Evolutionary conservation across 345 rosid genomes (phyloP).

Genomic region (Acer yangbiense): DNA sequence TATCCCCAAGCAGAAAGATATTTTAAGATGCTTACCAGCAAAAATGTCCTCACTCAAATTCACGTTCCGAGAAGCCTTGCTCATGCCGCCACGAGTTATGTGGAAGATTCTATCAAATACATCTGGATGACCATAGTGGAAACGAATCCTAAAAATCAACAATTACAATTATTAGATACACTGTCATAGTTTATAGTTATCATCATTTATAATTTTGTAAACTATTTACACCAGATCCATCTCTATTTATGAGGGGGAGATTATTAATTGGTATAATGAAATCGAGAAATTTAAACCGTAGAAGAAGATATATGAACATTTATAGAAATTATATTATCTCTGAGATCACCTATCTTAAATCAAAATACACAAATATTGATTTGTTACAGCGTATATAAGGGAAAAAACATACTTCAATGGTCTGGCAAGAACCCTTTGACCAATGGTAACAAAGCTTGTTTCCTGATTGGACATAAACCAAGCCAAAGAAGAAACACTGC

Average conservation of each 20-base stretch:
- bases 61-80: conserved; percentile 95
- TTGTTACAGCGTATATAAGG: neutral
- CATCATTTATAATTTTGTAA: neutral
- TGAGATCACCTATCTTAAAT: neutral
- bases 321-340: no score
- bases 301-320: neutral
- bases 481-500: conserved; percentile 96
- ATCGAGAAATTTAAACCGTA: neutral
- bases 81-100: conserved; percentile 94
- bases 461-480: conserved; percentile 99
- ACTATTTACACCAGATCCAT: neutral
- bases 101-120: conserved; percentile 94
- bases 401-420: conserved; percentile 73
- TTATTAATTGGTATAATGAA: neutral
- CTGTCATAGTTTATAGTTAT: neutral
- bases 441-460: conserved; percentile 94
- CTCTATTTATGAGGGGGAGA: no score
- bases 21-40: conserved; percentile 64
- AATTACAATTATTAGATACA: conserved; percentile 22
- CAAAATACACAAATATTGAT: conserved; percentile 6
- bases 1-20: neutral
- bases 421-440: conserved; percentile 97
- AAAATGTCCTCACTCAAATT: conserved; percentile 97
- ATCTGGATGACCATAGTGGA: conserved; percentile 98
- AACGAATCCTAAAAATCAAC: conserved; percentile 68